Conservation (phyloP, 2,329 filamentous ascomycete genomes). For the Sporothrix inflata region DNA sequence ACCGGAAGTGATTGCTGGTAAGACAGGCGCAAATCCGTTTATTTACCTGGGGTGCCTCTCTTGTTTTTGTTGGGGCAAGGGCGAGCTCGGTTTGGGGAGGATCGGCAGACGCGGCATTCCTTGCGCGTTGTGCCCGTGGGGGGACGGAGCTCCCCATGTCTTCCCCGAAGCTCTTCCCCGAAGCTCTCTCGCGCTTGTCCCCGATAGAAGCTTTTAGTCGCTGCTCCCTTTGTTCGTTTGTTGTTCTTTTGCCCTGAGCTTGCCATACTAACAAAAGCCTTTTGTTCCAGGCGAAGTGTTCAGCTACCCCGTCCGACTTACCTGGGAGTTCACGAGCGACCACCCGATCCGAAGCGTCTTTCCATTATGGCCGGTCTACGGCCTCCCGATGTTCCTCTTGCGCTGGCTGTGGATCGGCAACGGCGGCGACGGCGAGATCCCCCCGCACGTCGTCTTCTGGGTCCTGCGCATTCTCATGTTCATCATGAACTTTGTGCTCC, state of each 20-base stretch:
- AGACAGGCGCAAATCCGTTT: constrained; percentile 20
- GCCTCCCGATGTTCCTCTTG: constrained; percentile 87
- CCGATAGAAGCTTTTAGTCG: not conserved
- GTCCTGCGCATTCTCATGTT: constrained; percentile 90
- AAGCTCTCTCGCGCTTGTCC: not conserved
- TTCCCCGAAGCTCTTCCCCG: not conserved
- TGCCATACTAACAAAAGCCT: not conserved
- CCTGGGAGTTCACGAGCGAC: constrained; percentile 94
- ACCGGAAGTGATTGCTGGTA: constrained; percentile 95
- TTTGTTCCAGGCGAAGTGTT: constrained; percentile 77
- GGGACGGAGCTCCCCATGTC: constrained; percentile 13
- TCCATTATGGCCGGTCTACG: constrained; percentile 94
- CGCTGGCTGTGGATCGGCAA: constrained; percentile 92
- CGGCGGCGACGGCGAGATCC: constrained; percentile 73
- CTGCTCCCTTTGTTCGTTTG: not conserved
- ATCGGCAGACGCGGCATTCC: constrained; percentile 5
- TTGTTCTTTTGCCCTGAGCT: not conserved
- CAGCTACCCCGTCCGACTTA: constrained; percentile 83
- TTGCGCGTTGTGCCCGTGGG: not conserved
- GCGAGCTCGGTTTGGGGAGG: not conserved
- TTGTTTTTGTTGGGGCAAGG: constrained; percentile 20
- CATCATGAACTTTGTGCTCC: constrained; percentile 88
- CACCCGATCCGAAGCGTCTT: constrained; percentile 93
- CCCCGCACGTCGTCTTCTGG: constrained; percentile 89
- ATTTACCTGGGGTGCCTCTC: not conserved